Evolutionary conservation across 129 eudicot species (phyloP), one percentile per base, ranked within the genome.

Genomic region (Gnaphalium uliginosum): DNA sequence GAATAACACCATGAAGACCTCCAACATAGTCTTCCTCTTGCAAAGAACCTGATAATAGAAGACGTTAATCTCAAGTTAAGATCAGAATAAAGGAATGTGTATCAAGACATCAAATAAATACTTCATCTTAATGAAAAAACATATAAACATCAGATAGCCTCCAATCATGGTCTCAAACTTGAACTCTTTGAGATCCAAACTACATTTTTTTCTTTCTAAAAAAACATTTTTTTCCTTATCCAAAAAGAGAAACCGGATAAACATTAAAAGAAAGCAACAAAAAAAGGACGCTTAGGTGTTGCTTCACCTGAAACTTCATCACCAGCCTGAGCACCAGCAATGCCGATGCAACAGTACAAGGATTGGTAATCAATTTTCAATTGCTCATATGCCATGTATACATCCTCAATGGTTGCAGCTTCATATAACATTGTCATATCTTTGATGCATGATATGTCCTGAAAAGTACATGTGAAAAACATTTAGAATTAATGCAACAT

Each of bases 381-480:
- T 71, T 94, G 96, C 61, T 90, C 97, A 73, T 90, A 94, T 35
- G 97, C 98, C 70, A 87, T 69, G 75, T 94, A 94, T 50, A 94
- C 83, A 66, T 90, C 98, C 73, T 82, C 97, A 72, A 87, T 79
- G 10, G 89, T 94, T 37, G 97, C 96, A 78, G 91, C 88, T 80
- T 88, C 98, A 54, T 94, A 94, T 64, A 94, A 85, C 72, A 72
- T 82, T 11, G 83, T 91, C 66, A 94, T 75, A 74, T 94, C 98
- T 77, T 87, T 94, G 62, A 94, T 94, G 85, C 98, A 88, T 59
- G 98, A 87, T 66, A 94, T 87, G 82, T 90, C 98, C 98, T 94
- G 81, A 30, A 65, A 30, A 33, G 54, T 43, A 10, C 50, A 73
- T 6, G 0, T 68, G 29, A 18, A 37, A 21, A 43, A 66, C 41